These are phyloP conservation scores for Paratinospora sagittata DNA, from an alignment of 164 flowering plant species.

Conservation along the genomic window DNA sequence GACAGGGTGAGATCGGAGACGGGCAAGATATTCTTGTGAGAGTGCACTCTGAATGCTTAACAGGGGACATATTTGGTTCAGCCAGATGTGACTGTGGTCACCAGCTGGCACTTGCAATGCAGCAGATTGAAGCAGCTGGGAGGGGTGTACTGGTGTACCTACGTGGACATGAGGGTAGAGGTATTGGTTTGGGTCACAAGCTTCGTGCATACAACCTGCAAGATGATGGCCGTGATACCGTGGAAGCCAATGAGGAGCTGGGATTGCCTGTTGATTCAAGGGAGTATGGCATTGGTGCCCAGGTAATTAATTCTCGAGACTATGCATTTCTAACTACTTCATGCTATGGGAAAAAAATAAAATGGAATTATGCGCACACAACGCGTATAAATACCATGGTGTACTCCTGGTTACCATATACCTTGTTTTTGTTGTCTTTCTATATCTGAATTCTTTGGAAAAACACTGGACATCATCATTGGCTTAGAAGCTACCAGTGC, in stretches of 20 bases:
- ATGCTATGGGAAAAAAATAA: neutral
- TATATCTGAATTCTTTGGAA: neutral
- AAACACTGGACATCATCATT: neutral
- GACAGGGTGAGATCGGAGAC: conserved; percentile 93
- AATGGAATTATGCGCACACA: neutral
- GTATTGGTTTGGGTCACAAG: conserved; percentile 95
- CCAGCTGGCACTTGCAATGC: conserved; percentile 90
- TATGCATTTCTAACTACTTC: neutral
- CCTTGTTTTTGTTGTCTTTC: neutral
- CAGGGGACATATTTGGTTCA: conserved; percentile 96
- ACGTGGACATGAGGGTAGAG: conserved; percentile 97
- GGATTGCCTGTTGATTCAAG: conserved; percentile 93
- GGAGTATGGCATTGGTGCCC: conserved; percentile 98
- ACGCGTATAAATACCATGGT: neutral
- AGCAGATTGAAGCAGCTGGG: conserved; percentile 81
- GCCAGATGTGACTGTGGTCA: conserved; percentile 92
- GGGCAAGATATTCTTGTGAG: conserved; percentile 93
- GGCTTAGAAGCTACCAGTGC: neutral
- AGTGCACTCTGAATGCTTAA: conserved; percentile 98
- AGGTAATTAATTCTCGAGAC: conserved; percentile 38
- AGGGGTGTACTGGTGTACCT: conserved; percentile 86
- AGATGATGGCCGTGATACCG: conserved; percentile 92
- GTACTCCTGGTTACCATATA: neutral
- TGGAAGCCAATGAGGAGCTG: conserved; percentile 94
- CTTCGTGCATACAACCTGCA: conserved; percentile 93